Conservation (phyloP, 2,329 filamentous ascomycete genomes). For the Ophiobolus disseminans region DNA sequence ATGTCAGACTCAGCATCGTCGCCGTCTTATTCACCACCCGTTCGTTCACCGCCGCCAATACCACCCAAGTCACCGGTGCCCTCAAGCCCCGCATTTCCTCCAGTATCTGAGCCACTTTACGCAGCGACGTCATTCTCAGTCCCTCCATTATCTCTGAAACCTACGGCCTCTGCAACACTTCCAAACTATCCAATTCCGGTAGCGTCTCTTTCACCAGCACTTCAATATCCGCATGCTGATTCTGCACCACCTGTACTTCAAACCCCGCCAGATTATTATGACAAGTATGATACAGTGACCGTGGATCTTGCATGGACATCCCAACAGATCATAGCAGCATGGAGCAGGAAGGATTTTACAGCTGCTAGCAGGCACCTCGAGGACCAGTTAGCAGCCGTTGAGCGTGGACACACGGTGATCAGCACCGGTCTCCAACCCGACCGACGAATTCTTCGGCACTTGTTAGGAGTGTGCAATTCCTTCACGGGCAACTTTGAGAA, state of each 20-base stretch:
- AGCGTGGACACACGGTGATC: conserved; percentile 29
- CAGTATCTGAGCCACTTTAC: not conserved
- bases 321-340: conserved; percentile 27
- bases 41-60: not conserved
- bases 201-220: not conserved
- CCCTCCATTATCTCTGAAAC: not conserved
- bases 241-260: not conserved
- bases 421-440: conserved; percentile 31
- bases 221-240: too few species aligned
- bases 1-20: not conserved
- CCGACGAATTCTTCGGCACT: conserved; percentile 32
- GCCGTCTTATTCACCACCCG: not conserved
- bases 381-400: conserved; percentile 34
- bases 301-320: conserved; percentile 28
- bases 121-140: not conserved
- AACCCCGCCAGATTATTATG: conserved; percentile 8
- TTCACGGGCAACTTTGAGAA: conserved; percentile 35
- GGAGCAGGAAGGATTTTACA: conserved; percentile 28
- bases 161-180: not conserved
- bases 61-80: not conserved
- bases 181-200: not conserved
- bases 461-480: conserved; percentile 37
- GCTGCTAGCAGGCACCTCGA: conserved; percentile 28
- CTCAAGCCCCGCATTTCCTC: not conserved
- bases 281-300: conserved; percentile 6